Evolutionary conservation across 176 grass and related monocot genomes (phyloP).

Genomic region (Avena eriantha): DNA sequence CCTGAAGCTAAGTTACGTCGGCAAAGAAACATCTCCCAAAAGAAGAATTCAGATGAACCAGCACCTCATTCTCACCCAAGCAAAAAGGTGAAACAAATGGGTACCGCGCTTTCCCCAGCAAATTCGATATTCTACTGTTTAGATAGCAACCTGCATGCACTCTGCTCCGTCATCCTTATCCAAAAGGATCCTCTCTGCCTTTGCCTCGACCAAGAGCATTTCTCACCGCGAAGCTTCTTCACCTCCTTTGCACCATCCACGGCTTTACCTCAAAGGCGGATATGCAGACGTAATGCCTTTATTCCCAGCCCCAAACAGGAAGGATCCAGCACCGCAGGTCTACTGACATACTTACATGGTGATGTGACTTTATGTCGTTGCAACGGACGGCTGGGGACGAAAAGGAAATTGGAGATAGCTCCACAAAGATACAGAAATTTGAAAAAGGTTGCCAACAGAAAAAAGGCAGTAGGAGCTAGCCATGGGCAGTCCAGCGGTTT

Average conservation of each 20-base stretch:
- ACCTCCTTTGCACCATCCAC: constrained; percentile 19
- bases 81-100: constrained; percentile 6
- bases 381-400: constrained; percentile 38
- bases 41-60: constrained; percentile 16
- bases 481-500: background rate
- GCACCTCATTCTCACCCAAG: constrained; percentile 28
- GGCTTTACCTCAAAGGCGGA: constrained; percentile 1
- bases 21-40: background rate
- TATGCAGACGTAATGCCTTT: background rate
- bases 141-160: background rate
- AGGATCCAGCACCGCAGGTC: constrained; percentile 27
- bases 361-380: constrained; percentile 26
- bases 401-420: constrained; percentile 16
- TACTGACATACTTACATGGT: background rate
- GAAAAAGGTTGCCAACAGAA: constrained; percentile 8
- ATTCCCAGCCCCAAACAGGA: constrained; percentile 33
- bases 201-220: constrained; percentile 28
- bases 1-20: background rate
- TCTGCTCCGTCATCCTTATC: constrained; percentile 51
- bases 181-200: background rate
- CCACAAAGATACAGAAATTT: constrained; percentile 19
- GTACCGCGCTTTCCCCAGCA: background rate
- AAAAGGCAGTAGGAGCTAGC: background rate
- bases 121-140: constrained; percentile 35
- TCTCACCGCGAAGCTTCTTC: constrained; percentile 17